Base-by-base conservation (phyloP, 2,329 filamentous ascomycete genomes). In the Malbranchea zuffiana region DNA sequence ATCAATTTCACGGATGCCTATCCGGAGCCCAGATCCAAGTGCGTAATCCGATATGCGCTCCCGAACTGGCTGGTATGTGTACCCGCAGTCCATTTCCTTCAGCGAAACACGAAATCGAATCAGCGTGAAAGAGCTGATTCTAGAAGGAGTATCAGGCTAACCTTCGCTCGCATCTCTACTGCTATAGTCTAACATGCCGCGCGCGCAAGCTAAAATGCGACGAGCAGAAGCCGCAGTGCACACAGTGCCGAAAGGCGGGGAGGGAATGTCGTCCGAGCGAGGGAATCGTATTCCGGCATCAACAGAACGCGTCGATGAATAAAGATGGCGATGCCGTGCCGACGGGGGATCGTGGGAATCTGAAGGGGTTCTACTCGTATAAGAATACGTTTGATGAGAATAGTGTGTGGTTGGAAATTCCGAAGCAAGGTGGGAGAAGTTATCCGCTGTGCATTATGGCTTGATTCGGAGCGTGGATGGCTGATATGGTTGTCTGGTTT, bases 281-380 rank as follows among this genome's bases (percentile, higher is more conserved):
- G 44, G 74, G 73, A 35, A 69, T 80, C 47, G 72, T 78, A 29
- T 80, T 79, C 49, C 71, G 75, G 38, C 76, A 80, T 54, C 75
- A 80, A 50, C 75, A 80, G 56, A 80, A 80, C 67, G 74, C 75
- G 19, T 78, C 74, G 13, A 75, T 79, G 74, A 79, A 78, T 41
- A 67, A 69, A 32, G 50, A 54, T 24, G 58, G 59, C 10, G 61
- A 63, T 29, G 54, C 53, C 12, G 53, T 56, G 16, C 61, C 65
- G 10, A 47, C 50, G 7, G 50, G 53, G 4, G 55, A 51, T 10
- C 55, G 57, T 28, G 66, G 63, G 23, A 64, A 61, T 33, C 56
- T 78, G 43, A 72, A 72, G 43, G 68, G 71, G 12, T 79, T 78
- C 53, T 79, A 78, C 51, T 72, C 72, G 16, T 78, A 79, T 55